Conservation (phyloP, 225 moss, liverwort and hornwort species). For the Rhytidiadelphus loreus region DNA sequence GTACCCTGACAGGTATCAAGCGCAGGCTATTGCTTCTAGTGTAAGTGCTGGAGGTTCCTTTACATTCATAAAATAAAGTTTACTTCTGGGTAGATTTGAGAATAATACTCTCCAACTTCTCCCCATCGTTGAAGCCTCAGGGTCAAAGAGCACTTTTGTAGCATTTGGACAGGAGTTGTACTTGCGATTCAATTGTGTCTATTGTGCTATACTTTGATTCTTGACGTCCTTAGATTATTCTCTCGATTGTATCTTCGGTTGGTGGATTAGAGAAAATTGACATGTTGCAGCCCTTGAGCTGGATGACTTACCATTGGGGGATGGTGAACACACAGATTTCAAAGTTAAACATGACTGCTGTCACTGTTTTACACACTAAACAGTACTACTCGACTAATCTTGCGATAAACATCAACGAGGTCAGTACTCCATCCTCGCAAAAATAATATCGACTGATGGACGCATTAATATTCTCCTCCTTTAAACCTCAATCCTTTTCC, state of each 20-base stretch:
- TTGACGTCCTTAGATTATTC: background rate
- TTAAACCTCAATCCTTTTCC: background rate
- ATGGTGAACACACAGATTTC: conserved; percentile 39
- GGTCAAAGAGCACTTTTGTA: background rate
- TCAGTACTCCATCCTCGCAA: background rate
- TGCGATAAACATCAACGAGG: conserved; percentile 58
- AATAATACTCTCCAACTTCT: background rate
- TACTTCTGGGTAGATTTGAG: background rate
- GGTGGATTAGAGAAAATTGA: background rate
- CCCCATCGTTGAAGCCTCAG: background rate
- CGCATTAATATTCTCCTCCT: background rate
- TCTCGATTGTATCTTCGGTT: background rate
- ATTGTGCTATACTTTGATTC: background rate
- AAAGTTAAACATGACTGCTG: conserved; percentile 50
- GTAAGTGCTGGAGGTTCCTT: conserved; percentile 24
- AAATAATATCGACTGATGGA: background rate
- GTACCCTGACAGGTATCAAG: conserved; percentile 77
- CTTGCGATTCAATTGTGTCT: background rate
- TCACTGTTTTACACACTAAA: conserved; percentile 54
- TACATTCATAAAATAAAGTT: background rate
- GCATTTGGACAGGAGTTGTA: background rate
- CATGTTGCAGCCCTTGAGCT: background rate
- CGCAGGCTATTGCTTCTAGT: conserved; percentile 62
- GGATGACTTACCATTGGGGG: background rate
- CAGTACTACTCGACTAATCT: conserved; percentile 63